Evolutionary conservation across 129 eudicot species (phyloP), one percentile per base, ranked within the genome.

Genomic region (Artemisia argyi): DNA sequence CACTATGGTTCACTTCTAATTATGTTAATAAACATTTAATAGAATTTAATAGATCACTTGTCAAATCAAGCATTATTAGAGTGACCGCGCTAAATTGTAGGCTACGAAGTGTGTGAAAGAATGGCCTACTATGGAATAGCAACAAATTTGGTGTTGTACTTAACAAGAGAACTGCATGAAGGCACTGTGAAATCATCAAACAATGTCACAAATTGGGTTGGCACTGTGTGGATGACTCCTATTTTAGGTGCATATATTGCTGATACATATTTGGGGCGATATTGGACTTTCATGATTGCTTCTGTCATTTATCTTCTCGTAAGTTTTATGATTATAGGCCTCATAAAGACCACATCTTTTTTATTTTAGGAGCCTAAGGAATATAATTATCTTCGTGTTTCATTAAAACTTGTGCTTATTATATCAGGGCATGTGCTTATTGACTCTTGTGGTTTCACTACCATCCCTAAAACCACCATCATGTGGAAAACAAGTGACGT

Each of bases 371-470:
- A 1, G 64, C 64, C 64, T 58, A 54, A 2, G 61, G 3, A 20
- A 10, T 7, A 18, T 8, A 7, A 39, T 7, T 39, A 7, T 39
- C 10, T 39, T 39, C 1, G 44, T 39, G 1, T 14, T 24, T 60
- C 44, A 11, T 60, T 3, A 60, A 18, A 8, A 56, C 61, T 22
- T 60, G 5, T 24, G n/a, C 65, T 22, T 20, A 26, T 60, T 24
- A 6, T 60, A 61, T 30, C 68, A 62, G 68, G 68, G 68, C 16
- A 62, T 62, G 68, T 35, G 49, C 68, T 35, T 62, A 15, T 62
- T 62, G 22, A 62, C 68, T 15, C 68, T 62, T 62, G 68, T 62
- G 68, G 68, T 62, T 62, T 62, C 68, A 62, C n/a, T 35, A 35
- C 24, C 49, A 39, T 62, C 68, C 22, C 15, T 62, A 62, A 62